phyloP scores from a whole-genome alignment of 495 filamentous ascomycete genomes.

The Lasiosphaeris hirsuta region DNA sequence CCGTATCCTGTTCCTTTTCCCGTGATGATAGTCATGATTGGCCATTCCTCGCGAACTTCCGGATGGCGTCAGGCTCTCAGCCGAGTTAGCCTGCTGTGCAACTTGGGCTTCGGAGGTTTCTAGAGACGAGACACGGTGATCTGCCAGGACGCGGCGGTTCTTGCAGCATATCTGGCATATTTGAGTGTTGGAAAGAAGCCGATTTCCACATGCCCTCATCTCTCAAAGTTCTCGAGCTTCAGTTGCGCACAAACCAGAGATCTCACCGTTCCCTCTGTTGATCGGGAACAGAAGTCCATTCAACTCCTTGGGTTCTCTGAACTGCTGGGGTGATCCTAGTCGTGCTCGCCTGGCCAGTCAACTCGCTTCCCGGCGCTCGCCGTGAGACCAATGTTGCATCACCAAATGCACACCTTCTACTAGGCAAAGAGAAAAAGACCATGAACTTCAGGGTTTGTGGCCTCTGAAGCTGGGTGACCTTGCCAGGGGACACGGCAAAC shows the following conservation, averaged over 20 bases:
- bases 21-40: conserved; percentile 15
- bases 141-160: conserved; percentile 1
- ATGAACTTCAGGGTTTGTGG: background rate
- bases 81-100: conserved; percentile 10
- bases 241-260: background rate
- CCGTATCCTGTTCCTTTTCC: conserved; percentile 7
- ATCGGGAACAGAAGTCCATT: background rate
- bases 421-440: background rate
- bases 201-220: background rate
- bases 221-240: background rate
- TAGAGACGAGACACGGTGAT: conserved; percentile 14
- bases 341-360: background rate
- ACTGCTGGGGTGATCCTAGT: background rate
- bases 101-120: conserved; percentile 14
- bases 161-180: conserved; percentile 11
- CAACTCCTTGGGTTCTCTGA: background rate
- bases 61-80: conserved; percentile 11
- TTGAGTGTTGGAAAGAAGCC: background rate
- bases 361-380: background rate
- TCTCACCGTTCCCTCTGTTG: background rate
- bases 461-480: background rate
- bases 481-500: conserved; percentile 2
- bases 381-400: background rate
- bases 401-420: background rate
- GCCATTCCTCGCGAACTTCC: conserved; percentile 9